Evolutionary conservation across 2,329 filamentous ascomycete species (phyloP).

Genomic region (Capronia americana): DNA sequence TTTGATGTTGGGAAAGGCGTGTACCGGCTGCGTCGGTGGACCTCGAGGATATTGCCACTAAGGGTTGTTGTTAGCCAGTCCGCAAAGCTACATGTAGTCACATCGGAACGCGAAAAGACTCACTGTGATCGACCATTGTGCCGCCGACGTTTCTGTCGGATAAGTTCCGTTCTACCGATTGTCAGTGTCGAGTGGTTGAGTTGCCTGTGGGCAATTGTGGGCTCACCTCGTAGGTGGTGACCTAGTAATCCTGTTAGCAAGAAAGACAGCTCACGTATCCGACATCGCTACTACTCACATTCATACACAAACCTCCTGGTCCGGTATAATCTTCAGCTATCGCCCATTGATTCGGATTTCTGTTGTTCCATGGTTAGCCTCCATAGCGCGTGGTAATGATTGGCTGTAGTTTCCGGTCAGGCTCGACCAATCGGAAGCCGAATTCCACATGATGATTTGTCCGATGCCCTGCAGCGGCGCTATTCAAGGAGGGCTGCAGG

Average conservation of each 20-base stretch:
- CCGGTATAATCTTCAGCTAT: conserved; percentile 44
- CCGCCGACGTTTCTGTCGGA: conserved; percentile 54
- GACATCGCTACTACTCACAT: conserved; percentile 55
- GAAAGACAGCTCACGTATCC: neutral
- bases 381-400: conserved; percentile 17
- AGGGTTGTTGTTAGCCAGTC: conserved; percentile 6
- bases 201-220: neutral
- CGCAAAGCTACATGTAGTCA: neutral
- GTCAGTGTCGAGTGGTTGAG: conserved; percentile 4
- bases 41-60: conserved; percentile 58
- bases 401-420: conserved; percentile 8
- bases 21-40: conserved; percentile 54
- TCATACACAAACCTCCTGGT: conserved; percentile 57
- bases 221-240: conserved; percentile 52
- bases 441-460: conserved; percentile 8
- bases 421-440: neutral
- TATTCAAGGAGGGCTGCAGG: conserved; percentile 3
- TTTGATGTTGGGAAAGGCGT: conserved; percentile 63
- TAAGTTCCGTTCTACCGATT: conserved; percentile 55
- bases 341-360: conserved; percentile 65
- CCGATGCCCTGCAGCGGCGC: neutral
- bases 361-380: conserved; percentile 43
- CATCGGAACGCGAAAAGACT: neutral
- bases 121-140: conserved; percentile 57
- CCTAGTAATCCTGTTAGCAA: conserved; percentile 43